These are phyloP conservation scores for Pyrenochaeta sp. DNA, from an alignment of 2,329 filamentous ascomycete species.

Conservation along the genomic window DNA sequence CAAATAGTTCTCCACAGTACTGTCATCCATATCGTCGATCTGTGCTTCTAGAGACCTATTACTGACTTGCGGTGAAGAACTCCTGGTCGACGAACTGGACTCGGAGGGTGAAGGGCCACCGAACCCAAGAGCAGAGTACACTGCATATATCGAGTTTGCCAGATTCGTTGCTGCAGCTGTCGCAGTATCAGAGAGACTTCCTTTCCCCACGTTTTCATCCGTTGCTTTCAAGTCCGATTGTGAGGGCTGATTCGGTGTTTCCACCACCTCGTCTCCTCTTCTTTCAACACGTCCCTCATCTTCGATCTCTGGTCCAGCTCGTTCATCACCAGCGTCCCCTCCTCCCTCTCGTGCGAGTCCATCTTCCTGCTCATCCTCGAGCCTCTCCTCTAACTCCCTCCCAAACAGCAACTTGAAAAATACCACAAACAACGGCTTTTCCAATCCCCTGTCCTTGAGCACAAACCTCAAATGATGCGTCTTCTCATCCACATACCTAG, in stretches of 20 bases:
- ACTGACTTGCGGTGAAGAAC: slow-evolving; percentile 2
- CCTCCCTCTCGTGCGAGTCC: neutral
- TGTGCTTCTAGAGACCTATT: slow-evolving; percentile 20
- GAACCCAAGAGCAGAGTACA: slow-evolving; percentile 39
- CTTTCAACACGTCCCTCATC: neutral
- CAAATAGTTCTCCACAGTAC: slow-evolving; percentile 30
- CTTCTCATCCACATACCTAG: slow-evolving; percentile 57
- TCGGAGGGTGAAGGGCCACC: slow-evolving; percentile 37
- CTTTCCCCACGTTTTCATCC: slow-evolving; percentile 10
- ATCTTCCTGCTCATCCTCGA: slow-evolving; percentile 22
- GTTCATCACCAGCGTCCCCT: neutral
- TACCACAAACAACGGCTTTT: slow-evolving; percentile 54
- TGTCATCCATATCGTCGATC: slow-evolving; percentile 35
- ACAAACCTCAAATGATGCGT: slow-evolving; percentile 57
- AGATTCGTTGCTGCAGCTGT: slow-evolving; percentile 21
- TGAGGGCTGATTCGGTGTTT: neutral
- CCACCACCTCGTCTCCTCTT: neutral
- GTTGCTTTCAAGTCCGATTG: slow-evolving; percentile 9
- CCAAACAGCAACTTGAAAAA: slow-evolving; percentile 57
- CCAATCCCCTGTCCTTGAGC: slow-evolving; percentile 52
- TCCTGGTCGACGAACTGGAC: slow-evolving; percentile 6
- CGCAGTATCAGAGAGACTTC: slow-evolving; percentile 14
- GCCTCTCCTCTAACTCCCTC: slow-evolving; percentile 47
- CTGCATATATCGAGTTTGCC: slow-evolving; percentile 36
- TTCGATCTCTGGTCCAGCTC: neutral